Conservation (phyloP, 305 asterid species). For the Fraxinus dipetala region DNA sequence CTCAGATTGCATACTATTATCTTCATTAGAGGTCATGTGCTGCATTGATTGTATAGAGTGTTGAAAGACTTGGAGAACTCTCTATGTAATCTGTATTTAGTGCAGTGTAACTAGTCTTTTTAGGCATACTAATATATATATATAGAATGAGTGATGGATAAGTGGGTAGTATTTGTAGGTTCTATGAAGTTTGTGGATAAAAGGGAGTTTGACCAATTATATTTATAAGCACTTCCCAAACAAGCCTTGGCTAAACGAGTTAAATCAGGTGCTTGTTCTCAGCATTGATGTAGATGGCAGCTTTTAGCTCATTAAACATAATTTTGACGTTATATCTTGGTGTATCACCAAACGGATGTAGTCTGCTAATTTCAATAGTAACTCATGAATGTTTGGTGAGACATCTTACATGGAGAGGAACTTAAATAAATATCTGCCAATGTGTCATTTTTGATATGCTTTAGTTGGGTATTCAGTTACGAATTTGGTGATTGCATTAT, state of each 20-base stretch:
- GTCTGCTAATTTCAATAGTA: not conserved
- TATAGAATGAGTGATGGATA: not conserved
- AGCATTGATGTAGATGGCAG: not conserved
- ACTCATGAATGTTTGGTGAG: not conserved
- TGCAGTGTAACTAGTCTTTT: not conserved
- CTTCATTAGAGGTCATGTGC: not conserved
- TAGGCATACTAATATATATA: not conserved
- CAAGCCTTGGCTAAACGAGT: not conserved
- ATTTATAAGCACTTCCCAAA: not conserved
- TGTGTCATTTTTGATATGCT: not conserved
- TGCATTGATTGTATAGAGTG: not conserved
- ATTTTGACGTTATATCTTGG: not conserved
- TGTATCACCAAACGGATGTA: not conserved
- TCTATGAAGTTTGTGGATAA: not conserved
- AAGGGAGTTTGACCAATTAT: not conserved
- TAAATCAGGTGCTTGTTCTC: not conserved
- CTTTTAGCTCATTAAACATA: not conserved
- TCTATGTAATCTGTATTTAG: not conserved
- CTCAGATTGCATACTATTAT: not conserved
- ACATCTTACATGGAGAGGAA: not conserved
- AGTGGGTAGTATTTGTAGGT: not conserved
- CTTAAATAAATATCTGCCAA: not conserved
- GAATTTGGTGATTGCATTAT: conserved; percentile 6
- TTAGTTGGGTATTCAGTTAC: not conserved
- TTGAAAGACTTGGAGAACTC: conserved; percentile 9